These are phyloP conservation scores for Neofusicoccum umdonicola DNA, from an alignment of 2,329 filamentous ascomycete species.

Conservation along the genomic window DNA sequence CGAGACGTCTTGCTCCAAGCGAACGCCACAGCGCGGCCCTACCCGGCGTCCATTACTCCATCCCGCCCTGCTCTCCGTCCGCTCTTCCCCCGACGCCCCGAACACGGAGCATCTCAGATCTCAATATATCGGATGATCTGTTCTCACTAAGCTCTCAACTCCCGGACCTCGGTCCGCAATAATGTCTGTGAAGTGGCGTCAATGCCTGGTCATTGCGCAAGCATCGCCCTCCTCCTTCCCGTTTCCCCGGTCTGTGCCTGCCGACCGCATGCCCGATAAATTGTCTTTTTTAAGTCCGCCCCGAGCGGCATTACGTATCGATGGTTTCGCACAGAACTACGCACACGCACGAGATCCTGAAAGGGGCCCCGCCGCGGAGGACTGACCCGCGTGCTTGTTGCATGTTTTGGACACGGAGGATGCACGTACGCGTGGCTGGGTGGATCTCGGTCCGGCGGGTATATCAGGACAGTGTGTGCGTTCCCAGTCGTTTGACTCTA, in stretches of 20 bases:
- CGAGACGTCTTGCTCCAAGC: background rate
- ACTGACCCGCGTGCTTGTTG: background rate
- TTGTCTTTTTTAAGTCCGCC: too few species aligned
- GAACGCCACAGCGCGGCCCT: background rate
- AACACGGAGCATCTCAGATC: background rate
- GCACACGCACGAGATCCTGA: too few species aligned
- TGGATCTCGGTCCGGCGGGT: background rate
- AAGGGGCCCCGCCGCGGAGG: too few species aligned
- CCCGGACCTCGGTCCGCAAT: too few species aligned
- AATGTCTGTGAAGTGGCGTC: too few species aligned
- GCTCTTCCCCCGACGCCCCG: background rate
- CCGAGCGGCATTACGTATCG: too few species aligned
- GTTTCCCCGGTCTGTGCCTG: too few species aligned
- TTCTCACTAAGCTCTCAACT: too few species aligned
- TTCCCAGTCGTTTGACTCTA: background rate
- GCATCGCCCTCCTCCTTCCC: background rate
- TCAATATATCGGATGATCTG: too few species aligned
- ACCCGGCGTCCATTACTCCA: background rate
- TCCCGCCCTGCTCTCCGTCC: background rate
- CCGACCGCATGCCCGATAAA: too few species aligned
- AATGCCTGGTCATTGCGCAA: background rate
- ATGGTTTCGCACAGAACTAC: too few species aligned
- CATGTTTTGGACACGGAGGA: background rate
- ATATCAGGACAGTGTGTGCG: background rate
- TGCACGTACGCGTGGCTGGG: background rate